Evolutionary conservation across 2,329 filamentous ascomycete genomes (phyloP).

Genomic region (Dactylellina haptotyla): DNA sequence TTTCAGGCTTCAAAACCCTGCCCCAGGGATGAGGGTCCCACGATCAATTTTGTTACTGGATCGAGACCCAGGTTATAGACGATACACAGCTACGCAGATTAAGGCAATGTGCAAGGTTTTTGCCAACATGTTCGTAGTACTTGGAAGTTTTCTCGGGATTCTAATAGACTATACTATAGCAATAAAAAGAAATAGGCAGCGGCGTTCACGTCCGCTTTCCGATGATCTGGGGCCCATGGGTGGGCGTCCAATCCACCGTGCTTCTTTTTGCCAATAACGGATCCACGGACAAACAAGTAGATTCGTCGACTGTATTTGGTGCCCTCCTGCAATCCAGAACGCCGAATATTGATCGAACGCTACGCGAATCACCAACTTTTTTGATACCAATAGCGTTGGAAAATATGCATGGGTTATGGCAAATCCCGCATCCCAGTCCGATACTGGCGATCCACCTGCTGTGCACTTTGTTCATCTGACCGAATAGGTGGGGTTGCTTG

Average conservation of each 20-base stretch:
- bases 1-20: constrained; percentile 1
- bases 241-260: constrained; percentile 11
- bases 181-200: constrained; percentile 6
- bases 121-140: no score
- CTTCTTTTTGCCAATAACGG: constrained; percentile 15
- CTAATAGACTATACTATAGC: no score
- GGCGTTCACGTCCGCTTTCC: background rate
- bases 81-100: no score
- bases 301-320: background rate
- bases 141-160: no score
- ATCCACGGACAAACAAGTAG: background rate
- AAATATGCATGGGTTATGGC: constrained; percentile 30
- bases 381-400: constrained; percentile 45
- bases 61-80: no score
- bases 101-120: no score
- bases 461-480: constrained; percentile 35
- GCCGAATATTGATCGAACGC: no score
- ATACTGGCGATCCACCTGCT: background rate
- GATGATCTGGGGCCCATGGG: constrained; percentile 1
- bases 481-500: constrained; percentile 10
- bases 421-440: constrained; percentile 34
- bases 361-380: constrained; percentile 11
- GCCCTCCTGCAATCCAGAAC: constrained; percentile 10
- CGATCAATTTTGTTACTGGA: no score
- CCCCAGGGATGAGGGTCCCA: no score